A percentile compares a stretch with the other conserved stretches of the same genome.
Conservation (phyloP, 2,329 filamentous ascomycete genomes). For the Cordyceps cateniannulata region DNA sequence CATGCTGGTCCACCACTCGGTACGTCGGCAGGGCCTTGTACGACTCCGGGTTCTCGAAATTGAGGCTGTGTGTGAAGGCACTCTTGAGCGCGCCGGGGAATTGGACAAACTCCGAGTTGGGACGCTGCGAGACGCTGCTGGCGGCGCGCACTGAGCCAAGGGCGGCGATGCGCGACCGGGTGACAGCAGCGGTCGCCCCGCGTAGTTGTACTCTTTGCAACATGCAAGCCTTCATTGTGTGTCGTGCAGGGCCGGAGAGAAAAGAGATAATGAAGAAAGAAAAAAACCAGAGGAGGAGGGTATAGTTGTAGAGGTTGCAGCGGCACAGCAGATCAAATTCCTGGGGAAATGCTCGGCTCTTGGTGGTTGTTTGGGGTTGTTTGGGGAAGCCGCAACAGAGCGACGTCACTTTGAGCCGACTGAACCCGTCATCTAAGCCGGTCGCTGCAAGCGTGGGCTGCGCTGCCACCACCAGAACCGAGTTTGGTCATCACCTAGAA, state of each 20-base stretch:
- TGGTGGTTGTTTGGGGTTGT: constrained; percentile 10
- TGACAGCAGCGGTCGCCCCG: constrained; percentile 17
- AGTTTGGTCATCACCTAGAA: background rate
- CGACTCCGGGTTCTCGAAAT: constrained; percentile 68
- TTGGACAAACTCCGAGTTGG: constrained; percentile 50
- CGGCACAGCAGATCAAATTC: constrained; percentile 4
- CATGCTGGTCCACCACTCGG: constrained; percentile 84
- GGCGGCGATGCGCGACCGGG: constrained; percentile 16
- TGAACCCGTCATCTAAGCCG: constrained; percentile 20
- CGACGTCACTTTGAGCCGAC: constrained; percentile 29
- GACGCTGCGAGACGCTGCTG: constrained; percentile 49
- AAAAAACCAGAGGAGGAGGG: background rate
- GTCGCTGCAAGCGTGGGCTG: background rate
- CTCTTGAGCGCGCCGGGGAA: constrained; percentile 96
- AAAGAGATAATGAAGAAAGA: background rate
- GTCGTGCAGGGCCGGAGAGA: background rate
- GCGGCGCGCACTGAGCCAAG: constrained; percentile 28
- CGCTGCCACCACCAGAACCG: background rate
- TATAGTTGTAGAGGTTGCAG: constrained; percentile 7
- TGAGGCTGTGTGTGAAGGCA: constrained; percentile 75
- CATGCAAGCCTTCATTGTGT: constrained; percentile 28
- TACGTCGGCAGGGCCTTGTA: constrained; percentile 81
- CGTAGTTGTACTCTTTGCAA: constrained; percentile 24
- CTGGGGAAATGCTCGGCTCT: constrained; percentile 11
- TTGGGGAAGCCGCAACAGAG: constrained; percentile 13